phyloP scores from a whole-genome alignment of 148 eudicot genomes.

The Fagopyrum tataricum region DNA sequence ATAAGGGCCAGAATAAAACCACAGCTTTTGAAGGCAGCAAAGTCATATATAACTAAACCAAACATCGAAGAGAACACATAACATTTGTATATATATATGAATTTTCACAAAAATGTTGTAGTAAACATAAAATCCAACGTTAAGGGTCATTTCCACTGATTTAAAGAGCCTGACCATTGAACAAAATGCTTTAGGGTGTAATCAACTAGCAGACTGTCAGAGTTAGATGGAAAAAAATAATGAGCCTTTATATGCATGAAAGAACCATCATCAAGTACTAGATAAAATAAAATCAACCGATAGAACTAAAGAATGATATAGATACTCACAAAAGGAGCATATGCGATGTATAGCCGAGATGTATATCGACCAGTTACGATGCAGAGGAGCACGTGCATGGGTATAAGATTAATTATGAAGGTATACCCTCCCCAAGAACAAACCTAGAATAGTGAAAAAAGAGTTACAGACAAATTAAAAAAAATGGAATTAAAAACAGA shows the following conservation, averaged over 20 bases:
- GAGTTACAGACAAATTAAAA: background rate
- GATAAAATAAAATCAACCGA: background rate
- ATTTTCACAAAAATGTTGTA: background rate
- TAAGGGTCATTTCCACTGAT: background rate
- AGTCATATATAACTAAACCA: background rate
- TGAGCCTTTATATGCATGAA: background rate
- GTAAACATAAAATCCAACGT: background rate
- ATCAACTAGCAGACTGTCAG: background rate
- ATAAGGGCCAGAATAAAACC: background rate
- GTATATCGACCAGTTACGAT: slow-evolving; percentile 96
- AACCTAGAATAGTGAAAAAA: slow-evolving; percentile 37
- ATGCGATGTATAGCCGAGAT: slow-evolving; percentile 79
- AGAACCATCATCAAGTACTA: slow-evolving; percentile 1
- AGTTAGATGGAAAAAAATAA: background rate
- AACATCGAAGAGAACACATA: background rate
- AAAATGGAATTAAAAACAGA: slow-evolving; percentile 8
- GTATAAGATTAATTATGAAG: slow-evolving; percentile 92
- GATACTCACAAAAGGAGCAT: slow-evolving; percentile 89
- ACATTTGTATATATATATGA: background rate
- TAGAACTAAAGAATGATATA: background rate
- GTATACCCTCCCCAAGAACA: slow-evolving; percentile 99
- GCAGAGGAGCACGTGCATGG: slow-evolving; percentile 94
- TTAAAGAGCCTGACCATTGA: background rate
- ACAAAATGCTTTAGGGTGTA: background rate
- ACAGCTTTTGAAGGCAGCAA: background rate